phyloP scores from a whole-genome alignment of 106 monocot species.

The Chionographis japonica region DNA sequence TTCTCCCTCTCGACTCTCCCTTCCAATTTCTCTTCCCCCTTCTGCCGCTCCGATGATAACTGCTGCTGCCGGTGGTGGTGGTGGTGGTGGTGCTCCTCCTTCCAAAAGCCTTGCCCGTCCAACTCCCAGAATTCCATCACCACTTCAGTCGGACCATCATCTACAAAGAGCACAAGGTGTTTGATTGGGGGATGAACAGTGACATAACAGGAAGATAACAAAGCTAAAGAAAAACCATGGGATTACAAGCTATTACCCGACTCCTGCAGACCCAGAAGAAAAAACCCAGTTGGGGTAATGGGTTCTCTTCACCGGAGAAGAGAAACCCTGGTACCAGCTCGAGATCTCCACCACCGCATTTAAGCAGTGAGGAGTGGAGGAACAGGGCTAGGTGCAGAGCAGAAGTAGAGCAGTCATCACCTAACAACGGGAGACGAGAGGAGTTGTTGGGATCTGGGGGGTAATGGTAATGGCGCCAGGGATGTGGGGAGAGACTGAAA shows the following conservation, averaged over 20 bases:
- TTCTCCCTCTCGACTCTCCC: neutral
- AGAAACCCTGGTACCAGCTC: neutral
- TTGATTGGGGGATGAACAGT: neutral
- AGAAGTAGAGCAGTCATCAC: neutral
- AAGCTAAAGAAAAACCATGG: no score
- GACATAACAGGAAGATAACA: neutral
- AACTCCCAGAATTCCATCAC: conserved; percentile 42
- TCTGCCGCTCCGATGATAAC: conserved; percentile 7
- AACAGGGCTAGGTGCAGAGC: neutral
- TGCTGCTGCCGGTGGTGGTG: conserved; percentile 5
- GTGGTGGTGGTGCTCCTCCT: conserved; percentile 7
- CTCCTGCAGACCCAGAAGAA: neutral
- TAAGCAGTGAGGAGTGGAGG: neutral
- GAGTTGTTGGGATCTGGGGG: neutral
- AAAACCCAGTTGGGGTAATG: neutral
- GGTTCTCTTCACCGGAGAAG: neutral
- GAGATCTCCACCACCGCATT: neutral
- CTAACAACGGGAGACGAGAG: neutral
- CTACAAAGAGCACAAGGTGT: neutral
- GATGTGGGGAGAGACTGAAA: neutral
- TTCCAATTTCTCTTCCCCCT: neutral
- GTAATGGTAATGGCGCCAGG: neutral
- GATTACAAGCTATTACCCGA: neutral
- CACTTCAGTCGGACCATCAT: no score
- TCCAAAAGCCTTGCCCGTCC: conserved; percentile 39